phyloP scores from a whole-genome alignment of 2,329 filamentous ascomycete species.

The Ramularia collo-cygni region DNA sequence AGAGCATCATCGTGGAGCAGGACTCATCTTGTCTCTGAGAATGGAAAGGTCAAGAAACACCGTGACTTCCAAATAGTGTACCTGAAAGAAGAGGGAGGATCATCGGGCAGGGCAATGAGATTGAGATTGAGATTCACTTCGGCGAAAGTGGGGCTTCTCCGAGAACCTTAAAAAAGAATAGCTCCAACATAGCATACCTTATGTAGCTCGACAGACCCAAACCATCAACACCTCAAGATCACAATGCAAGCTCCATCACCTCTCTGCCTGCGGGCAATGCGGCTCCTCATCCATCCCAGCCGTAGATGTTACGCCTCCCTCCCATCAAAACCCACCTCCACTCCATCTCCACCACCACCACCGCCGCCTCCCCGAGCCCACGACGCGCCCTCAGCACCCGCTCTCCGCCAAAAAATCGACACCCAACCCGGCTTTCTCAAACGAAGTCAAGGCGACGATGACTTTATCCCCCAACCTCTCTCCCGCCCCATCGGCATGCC shows the following conservation, averaged over 20 bases:
- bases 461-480: slow-evolving; percentile 48
- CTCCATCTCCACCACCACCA: slow-evolving; percentile 8
- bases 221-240: neutral
- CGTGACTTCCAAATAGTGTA: no score
- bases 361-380: slow-evolving; percentile 4
- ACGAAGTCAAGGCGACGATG: slow-evolving; percentile 23
- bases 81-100: no score
- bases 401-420: slow-evolving; percentile 12
- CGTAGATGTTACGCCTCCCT: slow-evolving; percentile 20
- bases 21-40: no score
- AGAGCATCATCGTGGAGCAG: no score
- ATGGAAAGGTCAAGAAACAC: no score
- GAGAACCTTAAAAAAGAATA: no score
- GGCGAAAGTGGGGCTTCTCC: neutral
- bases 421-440: slow-evolving; percentile 18
- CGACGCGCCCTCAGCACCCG: slow-evolving; percentile 9
- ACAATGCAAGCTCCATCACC: slow-evolving; percentile 28
- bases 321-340: slow-evolving; percentile 2
- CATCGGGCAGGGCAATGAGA: no score
- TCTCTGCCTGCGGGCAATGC: slow-evolving; percentile 23
- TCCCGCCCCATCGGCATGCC: slow-evolving; percentile 75
- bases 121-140: neutral
- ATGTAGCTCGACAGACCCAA: no score
- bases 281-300: slow-evolving; percentile 11
- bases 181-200: no score